Percentiles rank a stretch among this genome's conserved stretches.
Conservation (phyloP, 139 green algal species). For the Micractinium sp. region DNA sequence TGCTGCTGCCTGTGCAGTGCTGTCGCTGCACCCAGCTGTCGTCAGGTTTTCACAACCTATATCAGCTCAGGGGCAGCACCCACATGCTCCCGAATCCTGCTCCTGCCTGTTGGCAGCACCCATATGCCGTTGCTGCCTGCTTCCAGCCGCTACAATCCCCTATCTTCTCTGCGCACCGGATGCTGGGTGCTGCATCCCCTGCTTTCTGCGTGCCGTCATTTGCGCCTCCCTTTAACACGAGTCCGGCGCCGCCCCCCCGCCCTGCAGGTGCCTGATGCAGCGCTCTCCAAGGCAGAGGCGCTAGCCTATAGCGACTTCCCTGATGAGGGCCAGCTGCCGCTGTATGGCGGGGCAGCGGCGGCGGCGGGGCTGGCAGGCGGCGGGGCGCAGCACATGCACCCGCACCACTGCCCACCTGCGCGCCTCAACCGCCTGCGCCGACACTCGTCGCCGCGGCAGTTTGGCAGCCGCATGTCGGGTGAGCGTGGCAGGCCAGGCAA, state of each 20-base stretch:
- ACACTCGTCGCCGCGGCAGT: constrained; percentile 26
- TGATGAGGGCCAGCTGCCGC: constrained; percentile 18
- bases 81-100: not conserved
- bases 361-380: not conserved
- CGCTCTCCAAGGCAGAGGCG: constrained; percentile 4
- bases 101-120: not conserved
- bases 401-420: not conserved
- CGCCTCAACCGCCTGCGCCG: constrained; percentile 14
- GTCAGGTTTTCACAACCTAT: not conserved
- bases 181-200: not conserved
- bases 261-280: constrained; percentile 28
- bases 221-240: not conserved
- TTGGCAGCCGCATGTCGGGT: constrained; percentile 16
- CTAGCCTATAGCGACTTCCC: constrained; percentile 43
- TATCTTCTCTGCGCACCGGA: no score
- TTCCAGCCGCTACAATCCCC: not conserved
- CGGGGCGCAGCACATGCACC: not conserved
- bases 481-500: not conserved
- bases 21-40: not conserved
- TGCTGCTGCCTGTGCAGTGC: not conserved
- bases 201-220: not conserved
- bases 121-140: not conserved
- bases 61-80: not conserved
- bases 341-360: not conserved
- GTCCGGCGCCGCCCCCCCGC: not conserved